These are phyloP conservation scores for Lepraria neglecta DNA, from an alignment of 495 filamentous ascomycete genomes.

Conservation along the genomic window DNA sequence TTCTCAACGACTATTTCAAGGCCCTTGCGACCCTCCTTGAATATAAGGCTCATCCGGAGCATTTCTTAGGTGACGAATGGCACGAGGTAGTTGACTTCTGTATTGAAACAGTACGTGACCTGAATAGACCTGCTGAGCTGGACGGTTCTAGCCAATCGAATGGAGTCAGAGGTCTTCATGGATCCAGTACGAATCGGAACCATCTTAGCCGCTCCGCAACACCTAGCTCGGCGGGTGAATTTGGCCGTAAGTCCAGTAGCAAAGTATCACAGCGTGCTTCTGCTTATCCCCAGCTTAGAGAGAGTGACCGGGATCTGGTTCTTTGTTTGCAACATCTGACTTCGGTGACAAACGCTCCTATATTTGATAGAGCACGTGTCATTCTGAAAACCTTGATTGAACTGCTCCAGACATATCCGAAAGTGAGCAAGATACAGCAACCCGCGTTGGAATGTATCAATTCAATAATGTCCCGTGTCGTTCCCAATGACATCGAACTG, in stretches of 20 bases:
- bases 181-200: neutral
- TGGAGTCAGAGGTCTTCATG: neutral
- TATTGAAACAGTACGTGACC: constrained; percentile 41
- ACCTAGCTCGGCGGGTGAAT: constrained; percentile 9
- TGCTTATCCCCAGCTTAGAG: constrained; percentile 23
- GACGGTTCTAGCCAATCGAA: neutral
- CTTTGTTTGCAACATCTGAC: constrained; percentile 60
- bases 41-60: constrained; percentile 70
- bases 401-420: constrained; percentile 55
- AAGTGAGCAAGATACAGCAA: constrained; percentile 57
- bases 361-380: constrained; percentile 51
- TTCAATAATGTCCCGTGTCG: constrained; percentile 54
- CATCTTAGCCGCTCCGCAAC: constrained; percentile 21
- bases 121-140: constrained; percentile 7
- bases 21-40: constrained; percentile 62
- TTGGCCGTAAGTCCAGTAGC: constrained; percentile 8
- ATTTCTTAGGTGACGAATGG: constrained; percentile 64
- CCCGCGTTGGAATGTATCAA: constrained; percentile 71
- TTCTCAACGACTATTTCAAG: constrained; percentile 73
- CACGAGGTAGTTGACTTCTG: constrained; percentile 62
- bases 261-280: constrained; percentile 6
- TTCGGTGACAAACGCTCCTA: constrained; percentile 62
- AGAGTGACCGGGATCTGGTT: constrained; percentile 52
- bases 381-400: constrained; percentile 54
- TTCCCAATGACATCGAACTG: constrained; percentile 61